Evolutionary conservation across 2,329 filamentous ascomycete species (phyloP).

Genomic region (Xylariales sp.): DNA sequence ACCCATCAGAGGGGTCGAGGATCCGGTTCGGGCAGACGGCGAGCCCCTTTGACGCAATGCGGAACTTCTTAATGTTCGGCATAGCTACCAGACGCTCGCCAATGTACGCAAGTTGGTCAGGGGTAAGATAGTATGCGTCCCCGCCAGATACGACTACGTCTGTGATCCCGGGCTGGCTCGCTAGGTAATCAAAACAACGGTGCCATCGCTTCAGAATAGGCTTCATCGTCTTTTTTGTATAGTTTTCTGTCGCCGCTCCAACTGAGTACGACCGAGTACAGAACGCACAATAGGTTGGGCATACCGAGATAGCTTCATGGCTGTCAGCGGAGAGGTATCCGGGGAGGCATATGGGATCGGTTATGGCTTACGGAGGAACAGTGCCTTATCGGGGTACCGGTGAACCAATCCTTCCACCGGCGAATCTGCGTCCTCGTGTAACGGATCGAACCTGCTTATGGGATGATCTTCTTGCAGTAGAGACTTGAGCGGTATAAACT

Average conservation of each 20-base stretch:
- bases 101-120: conserved; percentile 47
- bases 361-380: conserved; percentile 52
- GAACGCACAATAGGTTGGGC: conserved; percentile 58
- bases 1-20: conserved; percentile 46
- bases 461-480: conserved; percentile 50
- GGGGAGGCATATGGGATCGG: not conserved
- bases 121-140: conserved; percentile 53
- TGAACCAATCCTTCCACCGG: conserved; percentile 56
- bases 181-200: conserved; percentile 53
- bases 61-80: conserved; percentile 53
- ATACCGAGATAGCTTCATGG: conserved; percentile 49
- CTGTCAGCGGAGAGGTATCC: not conserved
- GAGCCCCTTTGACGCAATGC: conserved; percentile 59
- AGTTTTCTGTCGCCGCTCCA: conserved; percentile 47
- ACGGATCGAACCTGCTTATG: conserved; percentile 49
- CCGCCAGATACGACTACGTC: conserved; percentile 62
- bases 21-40: conserved; percentile 54
- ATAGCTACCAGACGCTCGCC: conserved; percentile 52
- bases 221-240: conserved; percentile 37
- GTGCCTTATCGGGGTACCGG: conserved; percentile 58
- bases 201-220: conserved; percentile 44
- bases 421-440: conserved; percentile 53
- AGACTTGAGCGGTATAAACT: conserved; percentile 56
- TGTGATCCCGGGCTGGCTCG: conserved; percentile 39
- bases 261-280: conserved; percentile 59